These are phyloP conservation scores for Trypanosoma grayi DNA, from an alignment of 208 protist genomes.

Conservation along the genomic window DNA sequence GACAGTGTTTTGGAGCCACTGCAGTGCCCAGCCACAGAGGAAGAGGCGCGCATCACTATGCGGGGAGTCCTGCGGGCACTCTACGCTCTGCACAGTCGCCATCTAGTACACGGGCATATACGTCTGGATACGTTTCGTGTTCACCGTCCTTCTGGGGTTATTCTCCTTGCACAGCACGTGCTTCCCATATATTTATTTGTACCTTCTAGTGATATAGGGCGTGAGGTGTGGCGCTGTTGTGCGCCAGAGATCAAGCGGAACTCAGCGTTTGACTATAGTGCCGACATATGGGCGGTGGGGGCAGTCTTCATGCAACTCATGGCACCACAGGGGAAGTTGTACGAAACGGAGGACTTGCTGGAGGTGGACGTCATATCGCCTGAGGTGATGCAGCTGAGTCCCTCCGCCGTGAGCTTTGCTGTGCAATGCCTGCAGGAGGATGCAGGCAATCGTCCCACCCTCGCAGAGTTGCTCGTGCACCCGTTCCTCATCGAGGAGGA, in stretches of 20 bases:
- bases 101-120: slow-evolving; percentile 61
- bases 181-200: slow-evolving; percentile 66
- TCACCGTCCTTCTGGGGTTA: slow-evolving; percentile 5
- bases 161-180: slow-evolving; percentile 47
- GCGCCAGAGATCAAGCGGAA: slow-evolving; percentile 67
- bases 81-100: slow-evolving; percentile 37
- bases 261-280: slow-evolving; percentile 41
- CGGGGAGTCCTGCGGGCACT: slow-evolving; percentile 31
- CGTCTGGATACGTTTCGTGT: slow-evolving; percentile 26
- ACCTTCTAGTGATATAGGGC: slow-evolving; percentile 32
- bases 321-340: slow-evolving; percentile 25
- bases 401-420: slow-evolving; percentile 42
- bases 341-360: slow-evolving; percentile 56
- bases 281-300: slow-evolving; percentile 78
- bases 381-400: slow-evolving; percentile 34
- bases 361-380: slow-evolving; percentile 71
- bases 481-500: slow-evolving; percentile 38
- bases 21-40: slow-evolving; percentile 27
- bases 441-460: slow-evolving; percentile 37
- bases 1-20: slow-evolving; percentile 12
- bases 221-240: slow-evolving; percentile 29
- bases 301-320: slow-evolving; percentile 67
- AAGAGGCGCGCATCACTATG: slow-evolving; percentile 36
- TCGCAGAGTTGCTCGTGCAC: slow-evolving; percentile 52
- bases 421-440: slow-evolving; percentile 71